Evolutionary conservation across 176 grass and related monocot genomes (phyloP).

Genomic region (Raddia distichophylla): DNA sequence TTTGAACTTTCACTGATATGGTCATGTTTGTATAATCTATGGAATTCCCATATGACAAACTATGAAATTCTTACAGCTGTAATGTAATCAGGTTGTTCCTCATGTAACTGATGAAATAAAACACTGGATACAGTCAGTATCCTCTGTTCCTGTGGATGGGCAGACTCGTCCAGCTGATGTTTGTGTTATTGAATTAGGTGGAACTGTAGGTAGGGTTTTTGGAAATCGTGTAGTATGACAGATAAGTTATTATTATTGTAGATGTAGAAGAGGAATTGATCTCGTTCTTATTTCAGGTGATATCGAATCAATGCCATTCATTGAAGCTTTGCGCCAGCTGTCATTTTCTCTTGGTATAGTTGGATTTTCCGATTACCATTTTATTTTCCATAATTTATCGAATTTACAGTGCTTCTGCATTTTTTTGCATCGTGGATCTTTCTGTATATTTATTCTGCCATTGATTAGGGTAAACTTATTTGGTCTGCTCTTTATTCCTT

Average conservation of each 20-base stretch:
- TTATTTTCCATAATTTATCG: conserved; percentile 18
- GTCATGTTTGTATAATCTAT: not conserved
- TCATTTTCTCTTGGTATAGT: conserved; percentile 96
- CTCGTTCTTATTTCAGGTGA: conserved; percentile 70
- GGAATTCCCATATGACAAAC: conserved; percentile 3
- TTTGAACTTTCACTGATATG: conserved; percentile 2
- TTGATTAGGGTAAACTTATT: conserved; percentile 25
- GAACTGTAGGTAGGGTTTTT: conserved; percentile 82
- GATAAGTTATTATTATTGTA: conserved; percentile 18
- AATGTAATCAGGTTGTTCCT: conserved; percentile 77
- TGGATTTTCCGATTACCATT: not conserved
- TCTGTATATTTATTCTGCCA: conserved; percentile 10
- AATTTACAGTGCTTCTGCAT: conserved; percentile 5
- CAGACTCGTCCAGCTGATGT: conserved; percentile 76
- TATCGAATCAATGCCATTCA: conserved; percentile 99
- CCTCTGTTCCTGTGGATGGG: conserved; percentile 87
- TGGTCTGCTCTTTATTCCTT: not conserved
- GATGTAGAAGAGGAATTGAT: conserved; percentile 3
- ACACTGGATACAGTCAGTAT: conserved; percentile 87
- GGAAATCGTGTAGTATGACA: not conserved
- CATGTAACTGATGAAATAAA: conserved; percentile 99
- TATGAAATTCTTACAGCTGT: conserved; percentile 14
- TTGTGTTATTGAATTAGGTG: conserved; percentile 96
- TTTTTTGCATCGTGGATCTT: not conserved
- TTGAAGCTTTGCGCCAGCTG: conserved; percentile 94